Evolutionary conservation across 2,329 filamentous ascomycete genomes (phyloP).

Genomic region (Fusarium secorum): DNA sequence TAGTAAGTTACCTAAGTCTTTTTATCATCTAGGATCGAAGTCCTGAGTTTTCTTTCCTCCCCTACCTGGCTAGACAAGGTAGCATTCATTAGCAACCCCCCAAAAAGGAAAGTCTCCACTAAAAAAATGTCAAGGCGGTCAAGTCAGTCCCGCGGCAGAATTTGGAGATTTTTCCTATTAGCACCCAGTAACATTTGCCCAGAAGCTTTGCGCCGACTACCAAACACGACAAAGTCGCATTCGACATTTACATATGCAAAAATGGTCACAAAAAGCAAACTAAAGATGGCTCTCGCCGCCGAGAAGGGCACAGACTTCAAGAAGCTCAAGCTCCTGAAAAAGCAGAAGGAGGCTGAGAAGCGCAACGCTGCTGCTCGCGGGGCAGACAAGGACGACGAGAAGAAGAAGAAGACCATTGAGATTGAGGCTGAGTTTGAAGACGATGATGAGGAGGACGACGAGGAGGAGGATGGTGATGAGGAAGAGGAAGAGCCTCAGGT

Average conservation of each 20-base stretch:
- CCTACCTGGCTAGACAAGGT: background rate
- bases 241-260: slow-evolving; percentile 11
- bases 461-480: slow-evolving; percentile 49
- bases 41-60: no score
- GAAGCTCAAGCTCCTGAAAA: slow-evolving; percentile 60
- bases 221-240: slow-evolving; percentile 21
- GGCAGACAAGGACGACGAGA: slow-evolving; percentile 46
- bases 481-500: slow-evolving; percentile 45
- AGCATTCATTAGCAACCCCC: background rate
- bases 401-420: slow-evolving; percentile 45
- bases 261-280: slow-evolving; percentile 57
- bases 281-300: slow-evolving; percentile 62
- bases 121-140: slow-evolving; percentile 43
- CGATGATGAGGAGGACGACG: slow-evolving; percentile 51
- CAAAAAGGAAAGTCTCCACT: slow-evolving; percentile 27
- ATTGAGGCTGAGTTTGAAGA: slow-evolving; percentile 48
- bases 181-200: slow-evolving; percentile 27
- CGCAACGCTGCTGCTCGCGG: slow-evolving; percentile 44
- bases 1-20: no score
- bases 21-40: no score
- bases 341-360: slow-evolving; percentile 54
- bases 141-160: slow-evolving; percentile 40
- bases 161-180: slow-evolving; percentile 44
- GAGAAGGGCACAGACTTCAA: slow-evolving; percentile 63
- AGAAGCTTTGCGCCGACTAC: slow-evolving; percentile 24